Evolutionary conservation across 2,329 filamentous ascomycete species (phyloP).

Genomic region (Sclerotinia sclerotiorum): DNA sequence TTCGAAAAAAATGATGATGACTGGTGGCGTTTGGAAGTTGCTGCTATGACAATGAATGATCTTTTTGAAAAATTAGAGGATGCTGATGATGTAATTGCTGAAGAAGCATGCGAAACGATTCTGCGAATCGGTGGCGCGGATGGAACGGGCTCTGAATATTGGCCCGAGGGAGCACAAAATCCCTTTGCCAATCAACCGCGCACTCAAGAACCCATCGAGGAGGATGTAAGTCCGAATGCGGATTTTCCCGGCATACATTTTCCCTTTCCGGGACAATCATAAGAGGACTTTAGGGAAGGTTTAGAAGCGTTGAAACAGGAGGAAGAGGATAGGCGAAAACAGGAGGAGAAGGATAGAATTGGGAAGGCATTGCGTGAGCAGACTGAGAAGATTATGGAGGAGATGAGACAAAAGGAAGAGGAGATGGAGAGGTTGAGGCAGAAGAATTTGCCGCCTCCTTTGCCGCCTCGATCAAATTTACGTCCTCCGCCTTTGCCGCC

Average conservation of each 20-base stretch:
- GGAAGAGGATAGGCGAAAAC: too few species aligned
- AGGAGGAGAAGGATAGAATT: too few species aligned
- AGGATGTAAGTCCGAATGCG: neutral
- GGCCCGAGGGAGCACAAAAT: neutral
- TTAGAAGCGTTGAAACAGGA: neutral
- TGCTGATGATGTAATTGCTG: neutral
- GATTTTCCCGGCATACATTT: neutral
- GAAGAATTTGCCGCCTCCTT: too few species aligned
- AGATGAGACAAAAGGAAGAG: too few species aligned
- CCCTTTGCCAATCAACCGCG: fast-evolving
- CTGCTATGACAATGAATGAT: neutral
- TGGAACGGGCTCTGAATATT: neutral
- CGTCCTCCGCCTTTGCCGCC: too few species aligned
- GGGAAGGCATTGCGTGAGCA: too few species aligned
- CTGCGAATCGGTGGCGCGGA: neutral
- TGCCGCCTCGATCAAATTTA: too few species aligned
- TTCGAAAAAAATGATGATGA: neutral
- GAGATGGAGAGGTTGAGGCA: too few species aligned
- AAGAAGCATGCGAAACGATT: neutral
- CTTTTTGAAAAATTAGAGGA: fast-evolving
- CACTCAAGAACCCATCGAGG: fast-evolving
- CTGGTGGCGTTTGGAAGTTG: neutral
- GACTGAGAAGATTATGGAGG: too few species aligned
- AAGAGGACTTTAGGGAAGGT: too few species aligned
- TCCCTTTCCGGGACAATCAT: too few species aligned